phyloP scores from a whole-genome alignment of 441 rosid genomes.

The Jatropha multifida region DNA sequence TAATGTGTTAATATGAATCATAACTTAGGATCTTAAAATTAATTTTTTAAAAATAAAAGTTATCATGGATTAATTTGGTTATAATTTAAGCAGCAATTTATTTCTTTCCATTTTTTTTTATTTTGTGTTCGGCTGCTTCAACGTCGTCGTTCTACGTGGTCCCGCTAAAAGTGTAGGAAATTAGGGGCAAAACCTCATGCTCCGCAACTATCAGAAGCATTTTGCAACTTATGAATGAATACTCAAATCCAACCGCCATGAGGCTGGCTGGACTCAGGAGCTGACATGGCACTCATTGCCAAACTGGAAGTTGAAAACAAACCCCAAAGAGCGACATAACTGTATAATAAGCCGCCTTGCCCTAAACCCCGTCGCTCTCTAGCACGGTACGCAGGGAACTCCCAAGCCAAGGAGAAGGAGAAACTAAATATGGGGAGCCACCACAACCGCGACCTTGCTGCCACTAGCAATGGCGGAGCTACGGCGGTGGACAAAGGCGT shows the following conservation, averaged over 20 bases:
- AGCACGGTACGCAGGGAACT: background rate
- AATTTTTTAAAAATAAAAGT: too few species aligned
- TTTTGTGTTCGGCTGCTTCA: too few species aligned
- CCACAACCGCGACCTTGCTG: constrained; percentile 37
- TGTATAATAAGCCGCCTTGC: constrained; percentile 21
- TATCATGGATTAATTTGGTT: too few species aligned
- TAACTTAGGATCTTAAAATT: too few species aligned
- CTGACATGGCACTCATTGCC: background rate
- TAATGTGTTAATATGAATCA: too few species aligned
- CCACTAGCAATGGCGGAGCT: constrained; percentile 31
- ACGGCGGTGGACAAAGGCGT: constrained; percentile 72
- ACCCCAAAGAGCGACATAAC: background rate
- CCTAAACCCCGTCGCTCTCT: constrained; percentile 23
- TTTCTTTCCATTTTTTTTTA: too few species aligned
- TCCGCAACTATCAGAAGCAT: background rate
- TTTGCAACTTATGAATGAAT: background rate
- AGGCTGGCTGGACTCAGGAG: background rate
- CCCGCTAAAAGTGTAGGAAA: too few species aligned
- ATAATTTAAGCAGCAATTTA: too few species aligned
- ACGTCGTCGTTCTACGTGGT: too few species aligned
- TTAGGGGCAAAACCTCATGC: background rate
- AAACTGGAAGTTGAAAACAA: background rate
- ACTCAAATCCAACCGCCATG: background rate
- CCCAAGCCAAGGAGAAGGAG: background rate
- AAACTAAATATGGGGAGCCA: constrained; percentile 44